These are phyloP conservation scores for Rhodotorula sphaerocarpa DNA, from an alignment of 768 basidiomycete genomes.

Conservation along the genomic window DNA sequence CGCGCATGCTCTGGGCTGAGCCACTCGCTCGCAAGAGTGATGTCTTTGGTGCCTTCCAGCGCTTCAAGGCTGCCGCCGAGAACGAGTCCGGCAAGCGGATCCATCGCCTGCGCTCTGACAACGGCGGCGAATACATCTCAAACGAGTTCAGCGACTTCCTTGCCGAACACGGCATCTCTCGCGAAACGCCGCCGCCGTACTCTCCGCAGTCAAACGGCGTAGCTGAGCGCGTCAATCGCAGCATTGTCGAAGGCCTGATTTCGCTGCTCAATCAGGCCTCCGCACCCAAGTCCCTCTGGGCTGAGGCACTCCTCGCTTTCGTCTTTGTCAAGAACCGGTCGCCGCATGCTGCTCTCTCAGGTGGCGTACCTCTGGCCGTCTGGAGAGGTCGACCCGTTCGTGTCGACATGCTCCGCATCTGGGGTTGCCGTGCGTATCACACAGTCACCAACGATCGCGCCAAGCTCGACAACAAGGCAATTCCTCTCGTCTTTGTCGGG, in stretches of 20 bases:
- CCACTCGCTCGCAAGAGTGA: conserved; percentile 32
- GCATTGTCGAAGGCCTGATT: neutral
- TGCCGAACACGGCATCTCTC: no score
- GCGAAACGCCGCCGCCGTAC: conserved; percentile 1
- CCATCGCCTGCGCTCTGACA: conserved; percentile 37
- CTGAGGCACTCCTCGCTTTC: conserved; percentile 1
- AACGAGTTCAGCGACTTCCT: conserved; percentile 2
- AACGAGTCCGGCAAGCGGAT: conserved; percentile 25
- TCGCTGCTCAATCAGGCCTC: neutral
- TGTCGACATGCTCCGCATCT: conserved; percentile 2
- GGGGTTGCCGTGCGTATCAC: conserved; percentile 4
- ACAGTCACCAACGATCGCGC: neutral
- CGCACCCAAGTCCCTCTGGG: conserved; percentile 5
- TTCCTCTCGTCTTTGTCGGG: conserved; percentile 1
- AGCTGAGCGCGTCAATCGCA: neutral
- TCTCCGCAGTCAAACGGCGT: conserved; percentile 1
- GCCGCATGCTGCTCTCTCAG: neutral
- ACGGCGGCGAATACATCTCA: conserved; percentile 39
- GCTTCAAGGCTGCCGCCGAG: conserved; percentile 28
- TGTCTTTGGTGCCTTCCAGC: conserved; percentile 17
- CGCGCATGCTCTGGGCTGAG: conserved; percentile 29
- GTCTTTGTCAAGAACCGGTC: conserved; percentile 5
- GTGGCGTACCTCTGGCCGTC: neutral
- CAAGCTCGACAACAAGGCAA: conserved; percentile 1
- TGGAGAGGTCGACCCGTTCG: neutral